These are phyloP conservation scores for Sclerotiophoma versabilis DNA, from an alignment of 2,329 filamentous ascomycete species.

Conservation along the genomic window DNA sequence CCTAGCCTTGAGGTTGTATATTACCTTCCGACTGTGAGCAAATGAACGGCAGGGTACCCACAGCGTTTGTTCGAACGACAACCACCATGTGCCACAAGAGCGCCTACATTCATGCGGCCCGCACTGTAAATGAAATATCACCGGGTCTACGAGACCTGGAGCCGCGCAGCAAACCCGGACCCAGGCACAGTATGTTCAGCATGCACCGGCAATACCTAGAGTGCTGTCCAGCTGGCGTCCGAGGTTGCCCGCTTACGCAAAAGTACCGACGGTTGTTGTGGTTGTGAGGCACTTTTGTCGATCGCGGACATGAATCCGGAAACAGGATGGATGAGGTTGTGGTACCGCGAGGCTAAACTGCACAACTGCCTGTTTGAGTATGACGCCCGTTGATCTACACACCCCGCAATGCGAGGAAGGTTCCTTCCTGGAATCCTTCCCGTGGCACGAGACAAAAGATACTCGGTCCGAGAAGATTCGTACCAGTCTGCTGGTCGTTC, in stretches of 20 bases:
- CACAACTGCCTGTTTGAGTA: slow-evolving; percentile 9
- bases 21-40: slow-evolving; percentile 11
- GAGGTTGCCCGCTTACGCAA: slow-evolving; percentile 4
- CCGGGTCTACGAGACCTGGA: slow-evolving; percentile 8
- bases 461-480: slow-evolving; percentile 17
- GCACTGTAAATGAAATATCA: slow-evolving; percentile 1
- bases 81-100: slow-evolving; percentile 5
- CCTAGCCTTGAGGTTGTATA: slow-evolving; percentile 7
- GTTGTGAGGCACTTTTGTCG: slow-evolving; percentile 8
- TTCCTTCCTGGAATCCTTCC: slow-evolving; percentile 5
- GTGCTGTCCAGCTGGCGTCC: slow-evolving; percentile 1
- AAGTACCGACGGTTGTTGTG: slow-evolving; percentile 4
- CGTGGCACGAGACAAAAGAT: slow-evolving; percentile 3
- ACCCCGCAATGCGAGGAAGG: slow-evolving; percentile 9
- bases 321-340: background rate
- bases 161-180: background rate
- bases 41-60: slow-evolving; percentile 8
- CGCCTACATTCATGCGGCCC: background rate
- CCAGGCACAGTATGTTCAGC: slow-evolving; percentile 2
- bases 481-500: slow-evolving; percentile 4
- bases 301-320: slow-evolving; percentile 7
- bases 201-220: slow-evolving; percentile 8
- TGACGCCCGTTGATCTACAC: slow-evolving; percentile 11
- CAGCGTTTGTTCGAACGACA: background rate
- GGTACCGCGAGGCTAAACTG: slow-evolving; percentile 6